Evolutionary conservation across 257 asterid species (phyloP), one percentile per base, ranked within the genome.

Genomic region (Scutellaria baicalensis): DNA sequence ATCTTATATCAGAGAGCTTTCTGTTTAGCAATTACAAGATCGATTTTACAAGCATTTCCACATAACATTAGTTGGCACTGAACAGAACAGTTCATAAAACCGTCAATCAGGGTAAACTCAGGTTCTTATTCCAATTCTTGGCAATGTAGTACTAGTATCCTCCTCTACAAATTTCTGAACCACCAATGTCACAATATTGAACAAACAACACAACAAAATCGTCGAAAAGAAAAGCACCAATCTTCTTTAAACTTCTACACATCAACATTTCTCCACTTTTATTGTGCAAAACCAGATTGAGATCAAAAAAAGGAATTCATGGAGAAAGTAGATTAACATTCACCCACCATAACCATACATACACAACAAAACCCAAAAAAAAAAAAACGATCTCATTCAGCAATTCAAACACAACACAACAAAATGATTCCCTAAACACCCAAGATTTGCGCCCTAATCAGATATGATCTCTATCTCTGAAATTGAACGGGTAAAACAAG

Each of bases 361-460:
- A 64, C 13, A 27, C 33, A 27, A 27, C 20, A 16, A 13, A 38
- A 16, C 17, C n/a, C n/a, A n/a, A n/a, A n/a, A n/a, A n/a, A n/a
- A n/a, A n/a, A 7, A 48, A 12, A 59, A 42, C 12, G 57, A 66
- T 64, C 35, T 62, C 20, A 36, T 60, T 55, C 13, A 23, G 43
- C 36, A 31, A 20, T 33, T 17, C 23, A 10, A 9, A 40, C 20
- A 58, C 48, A 12, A 59, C 40, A 45, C 12, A 65, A 66, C 27
- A 61, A 45, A 36, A 31, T 11, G 18, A 64, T 58, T 62, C 60
- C 38, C 62, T 35, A 36, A 55, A 61, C 59, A 73, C 72, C 73
- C 67, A 58, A 42, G 23, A 27, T 36, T 6, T 27, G 14, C 7
- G 45, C 58, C 20, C 51, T 18, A 40, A 67, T 42, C 72, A 18